phyloP scores from a whole-genome alignment of 164 flowering plant species.

The Buxus sempervirens region DNA sequence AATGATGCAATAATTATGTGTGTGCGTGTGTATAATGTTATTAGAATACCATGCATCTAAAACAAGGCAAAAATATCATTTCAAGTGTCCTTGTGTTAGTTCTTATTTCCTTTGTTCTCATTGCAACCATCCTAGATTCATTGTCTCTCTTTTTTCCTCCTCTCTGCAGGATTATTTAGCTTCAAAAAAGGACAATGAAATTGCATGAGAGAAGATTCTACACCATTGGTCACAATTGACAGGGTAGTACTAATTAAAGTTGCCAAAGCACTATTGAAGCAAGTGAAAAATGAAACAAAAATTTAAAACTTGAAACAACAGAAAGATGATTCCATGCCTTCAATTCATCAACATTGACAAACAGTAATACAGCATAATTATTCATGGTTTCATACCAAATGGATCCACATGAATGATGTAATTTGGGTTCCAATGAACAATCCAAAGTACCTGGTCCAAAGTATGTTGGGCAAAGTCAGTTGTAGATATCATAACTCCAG shows the following conservation, averaged over 20 bases:
- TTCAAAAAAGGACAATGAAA: not conserved
- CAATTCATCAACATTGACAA: not conserved
- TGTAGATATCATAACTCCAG: constrained; percentile 97
- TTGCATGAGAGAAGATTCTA: not conserved
- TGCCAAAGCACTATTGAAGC: too few relatives aligned
- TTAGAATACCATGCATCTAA: too few relatives aligned
- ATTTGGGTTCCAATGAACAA: not conserved
- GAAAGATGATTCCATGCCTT: not conserved
- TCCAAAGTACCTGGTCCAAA: constrained; percentile 66
- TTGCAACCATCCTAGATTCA: not conserved
- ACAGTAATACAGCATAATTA: not conserved
- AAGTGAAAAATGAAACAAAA: not conserved
- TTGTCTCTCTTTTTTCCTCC: not conserved
- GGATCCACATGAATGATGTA: constrained; percentile 1
- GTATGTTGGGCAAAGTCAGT: constrained; percentile 95
- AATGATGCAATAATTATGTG: too few relatives aligned
- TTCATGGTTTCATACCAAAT: not conserved
- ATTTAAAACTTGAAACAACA: too few relatives aligned
- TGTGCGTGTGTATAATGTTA: too few relatives aligned
- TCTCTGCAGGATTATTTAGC: not conserved
- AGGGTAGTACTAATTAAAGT: not conserved
- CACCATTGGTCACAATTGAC: not conserved
- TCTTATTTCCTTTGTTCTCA: too few relatives aligned
- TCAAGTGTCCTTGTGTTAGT: too few relatives aligned
- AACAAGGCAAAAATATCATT: too few relatives aligned